These are phyloP conservation scores for Mycena capillaripes DNA, from an alignment of 768 basidiomycete species.

Conservation along the genomic window DNA sequence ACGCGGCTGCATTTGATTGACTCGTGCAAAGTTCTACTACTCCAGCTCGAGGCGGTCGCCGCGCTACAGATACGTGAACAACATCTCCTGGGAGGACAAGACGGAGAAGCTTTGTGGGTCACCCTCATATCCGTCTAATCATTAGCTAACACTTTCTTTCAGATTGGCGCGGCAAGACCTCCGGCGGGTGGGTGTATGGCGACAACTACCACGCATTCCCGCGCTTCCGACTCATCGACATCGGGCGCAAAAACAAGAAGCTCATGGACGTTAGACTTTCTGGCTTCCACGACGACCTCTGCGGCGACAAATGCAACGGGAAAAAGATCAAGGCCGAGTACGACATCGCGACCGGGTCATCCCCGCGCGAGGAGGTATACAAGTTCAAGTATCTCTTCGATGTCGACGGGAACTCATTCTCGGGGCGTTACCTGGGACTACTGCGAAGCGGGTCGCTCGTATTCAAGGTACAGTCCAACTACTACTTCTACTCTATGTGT, in stretches of 20 bases:
- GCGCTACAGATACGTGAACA: neutral
- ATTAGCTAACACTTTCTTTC: neutral
- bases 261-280: slow-evolving; percentile 17
- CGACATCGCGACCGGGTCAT: neutral
- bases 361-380: slow-evolving; percentile 15
- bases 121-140: neutral
- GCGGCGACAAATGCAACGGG: slow-evolving; percentile 1
- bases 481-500: too few species aligned
- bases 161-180: slow-evolving; percentile 31
- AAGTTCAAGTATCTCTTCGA: slow-evolving; percentile 10
- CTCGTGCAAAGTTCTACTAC: slow-evolving; percentile 18
- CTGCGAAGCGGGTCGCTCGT: slow-evolving; percentile 15
- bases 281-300: neutral
- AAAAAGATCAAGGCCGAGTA: slow-evolving; percentile 1
- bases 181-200: slow-evolving; percentile 16
- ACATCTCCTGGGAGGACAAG: slow-evolving; percentile 16
- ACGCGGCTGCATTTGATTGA: too few species aligned
- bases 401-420: slow-evolving; percentile 17
- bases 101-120: neutral
- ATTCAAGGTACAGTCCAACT: slow-evolving; percentile 15
- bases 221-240: slow-evolving; percentile 4
- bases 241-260: neutral
- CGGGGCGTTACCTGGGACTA: slow-evolving; percentile 12
- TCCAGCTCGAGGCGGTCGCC: neutral
- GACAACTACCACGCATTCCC: slow-evolving; percentile 28